Percentiles rank a stretch among this genome's conserved stretches.
Evolutionary conservation across 768 basidiomycete species (phyloP).

Genomic region (Phanerochaete sordida): DNA sequence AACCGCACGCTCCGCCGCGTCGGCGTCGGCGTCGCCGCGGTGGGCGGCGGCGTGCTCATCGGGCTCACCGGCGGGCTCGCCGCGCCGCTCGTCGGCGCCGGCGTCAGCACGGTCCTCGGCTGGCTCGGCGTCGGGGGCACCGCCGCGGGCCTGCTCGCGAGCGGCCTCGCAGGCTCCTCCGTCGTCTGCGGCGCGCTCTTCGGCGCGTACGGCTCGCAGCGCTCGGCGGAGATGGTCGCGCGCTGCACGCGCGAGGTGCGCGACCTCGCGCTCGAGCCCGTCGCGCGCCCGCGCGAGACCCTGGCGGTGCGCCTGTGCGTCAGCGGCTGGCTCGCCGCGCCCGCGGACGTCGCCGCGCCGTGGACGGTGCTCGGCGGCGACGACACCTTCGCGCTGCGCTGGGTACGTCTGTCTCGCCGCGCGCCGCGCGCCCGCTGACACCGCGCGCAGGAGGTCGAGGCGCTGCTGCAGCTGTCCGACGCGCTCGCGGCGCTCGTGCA

Average conservation of each 20-base stretch:
- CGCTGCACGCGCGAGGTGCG: conserved; percentile 49
- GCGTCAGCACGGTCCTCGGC: conserved; percentile 43
- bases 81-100: conserved; percentile 56
- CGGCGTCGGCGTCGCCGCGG: conserved; percentile 49
- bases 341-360: conserved; percentile 45
- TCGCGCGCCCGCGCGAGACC: conserved; percentile 36
- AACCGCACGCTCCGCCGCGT: conserved; percentile 39
- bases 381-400: conserved; percentile 55
- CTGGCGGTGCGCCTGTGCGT: conserved; percentile 51
- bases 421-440: neutral
- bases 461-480: conserved; percentile 44
- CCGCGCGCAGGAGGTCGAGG: conserved; percentile 47
- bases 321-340: conserved; percentile 48
- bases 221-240: conserved; percentile 45
- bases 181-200: conserved; percentile 57
- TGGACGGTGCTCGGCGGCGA: conserved; percentile 47
- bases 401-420: conserved; percentile 35
- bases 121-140: conserved; percentile 54
- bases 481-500: conserved; percentile 43
- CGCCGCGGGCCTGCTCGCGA: conserved; percentile 45
- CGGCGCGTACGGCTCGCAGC: conserved; percentile 51
- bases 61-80: conserved; percentile 60
- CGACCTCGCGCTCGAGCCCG: conserved; percentile 51
- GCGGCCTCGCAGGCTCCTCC: conserved; percentile 50
- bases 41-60: conserved; percentile 52